phyloP scores from a whole-genome alignment of 225 moss, liverwort and hornwort species.

The Anthoceros angustus region DNA sequence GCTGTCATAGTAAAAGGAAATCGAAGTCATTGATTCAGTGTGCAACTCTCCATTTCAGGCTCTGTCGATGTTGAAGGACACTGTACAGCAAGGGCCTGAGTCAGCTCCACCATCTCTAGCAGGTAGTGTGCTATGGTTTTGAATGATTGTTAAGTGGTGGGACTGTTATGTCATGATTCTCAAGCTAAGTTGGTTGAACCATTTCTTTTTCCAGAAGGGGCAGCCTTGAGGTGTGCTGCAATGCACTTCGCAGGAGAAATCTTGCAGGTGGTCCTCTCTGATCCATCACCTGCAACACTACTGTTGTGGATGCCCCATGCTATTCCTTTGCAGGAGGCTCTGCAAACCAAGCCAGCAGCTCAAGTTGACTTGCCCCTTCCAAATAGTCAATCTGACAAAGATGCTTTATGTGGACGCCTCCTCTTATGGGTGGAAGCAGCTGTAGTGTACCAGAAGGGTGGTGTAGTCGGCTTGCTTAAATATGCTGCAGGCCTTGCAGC shows the following conservation, averaged over 20 bases:
- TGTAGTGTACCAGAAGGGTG: constrained; percentile 67
- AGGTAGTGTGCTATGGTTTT: neutral
- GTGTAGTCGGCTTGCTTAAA: constrained; percentile 71
- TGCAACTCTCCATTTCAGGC: constrained; percentile 28
- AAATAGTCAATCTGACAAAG: constrained; percentile 25
- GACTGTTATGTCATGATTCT: neutral
- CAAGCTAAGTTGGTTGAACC: neutral
- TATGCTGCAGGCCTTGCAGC: constrained; percentile 46
- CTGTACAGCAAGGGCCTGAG: constrained; percentile 27
- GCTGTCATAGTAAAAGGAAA: neutral
- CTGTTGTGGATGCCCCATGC: constrained; percentile 55
- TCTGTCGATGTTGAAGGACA: constrained; percentile 37
- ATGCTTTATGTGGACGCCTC: constrained; percentile 38
- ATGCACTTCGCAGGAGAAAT: constrained; percentile 67
- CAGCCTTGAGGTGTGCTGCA: constrained; percentile 33
- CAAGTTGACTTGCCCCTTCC: constrained; percentile 13
- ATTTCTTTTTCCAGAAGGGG: constrained; percentile 7
- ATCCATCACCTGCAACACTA: constrained; percentile 58
- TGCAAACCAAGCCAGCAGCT: constrained; percentile 29
- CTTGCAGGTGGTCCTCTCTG: constrained; percentile 67
- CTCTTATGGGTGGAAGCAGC: constrained; percentile 94
- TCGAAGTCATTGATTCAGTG: neutral
- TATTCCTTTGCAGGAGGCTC: constrained; percentile 48
- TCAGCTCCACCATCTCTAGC: constrained; percentile 10
- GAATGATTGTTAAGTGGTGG: neutral